phyloP scores from a whole-genome alignment of 257 asterid species.

The Schizonepeta tenuifolia region DNA sequence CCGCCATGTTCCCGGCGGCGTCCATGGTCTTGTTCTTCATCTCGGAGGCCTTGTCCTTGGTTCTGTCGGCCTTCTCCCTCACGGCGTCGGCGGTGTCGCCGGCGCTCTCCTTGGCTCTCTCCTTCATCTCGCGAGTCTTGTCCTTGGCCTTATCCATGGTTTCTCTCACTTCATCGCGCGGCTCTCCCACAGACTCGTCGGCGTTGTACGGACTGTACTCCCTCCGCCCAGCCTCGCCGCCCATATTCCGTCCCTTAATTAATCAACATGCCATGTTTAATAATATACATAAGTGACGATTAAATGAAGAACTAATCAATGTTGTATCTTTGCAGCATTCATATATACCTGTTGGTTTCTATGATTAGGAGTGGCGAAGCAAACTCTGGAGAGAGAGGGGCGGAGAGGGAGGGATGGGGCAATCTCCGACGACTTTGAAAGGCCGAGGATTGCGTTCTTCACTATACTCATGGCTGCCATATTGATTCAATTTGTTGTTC shows the following conservation, averaged over 20 bases:
- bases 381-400: conserved; percentile 53
- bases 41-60: conserved; percentile 38
- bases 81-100: background rate
- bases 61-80: background rate
- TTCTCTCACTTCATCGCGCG: conserved; percentile 40
- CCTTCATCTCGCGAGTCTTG: conserved; percentile 36
- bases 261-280: too few species aligned
- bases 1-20: conserved; percentile 38
- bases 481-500: too few species aligned
- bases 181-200: conserved; percentile 36
- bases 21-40: conserved; percentile 43
- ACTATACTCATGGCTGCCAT: conserved; percentile 60
- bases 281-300: too few species aligned
- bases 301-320: background rate
- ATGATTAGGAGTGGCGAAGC: conserved; percentile 68
- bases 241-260: conserved; percentile 47
- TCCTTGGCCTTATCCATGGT: conserved; percentile 31
- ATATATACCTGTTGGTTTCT: conserved; percentile 59
- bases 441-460: conserved; percentile 42
- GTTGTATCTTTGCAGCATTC: background rate
- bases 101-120: conserved; percentile 3
- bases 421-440: conserved; percentile 50
- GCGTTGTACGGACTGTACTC: conserved; percentile 40
- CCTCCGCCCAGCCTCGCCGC: conserved; percentile 43
- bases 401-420: conserved; percentile 40